Percentiles rank a stretch among this genome's conserved stretches.
These are phyloP conservation scores for Cladosporium sp. DNA, from an alignment of 2,329 filamentous ascomycete species.

Conservation along the genomic window DNA sequence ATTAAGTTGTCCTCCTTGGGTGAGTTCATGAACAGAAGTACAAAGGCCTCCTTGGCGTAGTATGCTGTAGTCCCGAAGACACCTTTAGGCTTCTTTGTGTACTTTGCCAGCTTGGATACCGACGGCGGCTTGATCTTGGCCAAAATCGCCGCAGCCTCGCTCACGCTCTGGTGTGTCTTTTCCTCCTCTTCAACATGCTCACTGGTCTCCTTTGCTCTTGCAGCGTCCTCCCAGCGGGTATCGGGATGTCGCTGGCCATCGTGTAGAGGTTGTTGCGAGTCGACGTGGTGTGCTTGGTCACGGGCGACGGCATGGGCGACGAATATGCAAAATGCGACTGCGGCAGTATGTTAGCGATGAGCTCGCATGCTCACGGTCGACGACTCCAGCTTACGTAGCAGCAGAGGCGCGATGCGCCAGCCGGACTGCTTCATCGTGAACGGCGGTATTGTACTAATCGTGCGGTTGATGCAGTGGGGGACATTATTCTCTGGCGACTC, in stretches of 20 bases:
- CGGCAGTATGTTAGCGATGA: slow-evolving; percentile 13
- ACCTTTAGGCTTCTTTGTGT: slow-evolving; percentile 55
- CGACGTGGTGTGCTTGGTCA: slow-evolving; percentile 17
- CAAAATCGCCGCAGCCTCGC: slow-evolving; percentile 44
- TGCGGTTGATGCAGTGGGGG: neutral
- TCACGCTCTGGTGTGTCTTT: slow-evolving; percentile 13
- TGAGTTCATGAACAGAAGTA: slow-evolving; percentile 65
- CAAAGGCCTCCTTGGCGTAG: slow-evolving; percentile 64
- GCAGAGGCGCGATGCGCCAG: slow-evolving; percentile 27
- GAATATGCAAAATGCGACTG: slow-evolving; percentile 27
- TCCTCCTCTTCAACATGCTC: neutral
- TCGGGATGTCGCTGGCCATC: slow-evolving; percentile 19
- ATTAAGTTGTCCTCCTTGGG: slow-evolving; percentile 48
- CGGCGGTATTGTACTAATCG: slow-evolving; percentile 2
- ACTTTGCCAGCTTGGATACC: slow-evolving; percentile 42
- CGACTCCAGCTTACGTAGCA: slow-evolving; percentile 24
- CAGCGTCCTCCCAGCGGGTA: slow-evolving; percentile 18
- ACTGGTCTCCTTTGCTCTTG: slow-evolving; percentile 7
- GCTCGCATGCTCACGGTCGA: neutral
- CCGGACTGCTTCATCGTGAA: slow-evolving; percentile 24
- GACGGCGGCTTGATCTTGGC: slow-evolving; percentile 44
- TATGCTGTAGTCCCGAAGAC: slow-evolving; percentile 58
- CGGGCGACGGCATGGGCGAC: slow-evolving; percentile 22
- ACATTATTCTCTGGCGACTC: slow-evolving; percentile 5
- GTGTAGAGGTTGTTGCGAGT: slow-evolving; percentile 18